phyloP scores from a whole-genome alignment of 2,329 filamentous ascomycete genomes.

The Macrophomina tecta region DNA sequence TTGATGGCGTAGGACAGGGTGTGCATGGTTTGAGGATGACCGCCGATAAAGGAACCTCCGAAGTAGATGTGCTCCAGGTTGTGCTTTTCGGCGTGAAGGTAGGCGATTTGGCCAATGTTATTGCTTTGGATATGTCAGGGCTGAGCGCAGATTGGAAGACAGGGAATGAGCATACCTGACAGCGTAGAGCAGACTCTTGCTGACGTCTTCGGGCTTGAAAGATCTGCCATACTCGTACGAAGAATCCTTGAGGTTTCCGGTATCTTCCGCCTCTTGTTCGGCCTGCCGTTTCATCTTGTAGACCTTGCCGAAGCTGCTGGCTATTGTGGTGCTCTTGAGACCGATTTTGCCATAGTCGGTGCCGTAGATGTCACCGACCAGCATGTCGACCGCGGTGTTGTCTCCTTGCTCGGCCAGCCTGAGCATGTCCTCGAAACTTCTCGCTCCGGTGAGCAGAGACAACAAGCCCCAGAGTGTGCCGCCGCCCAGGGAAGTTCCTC shows the following conservation, averaged over 20 bases:
- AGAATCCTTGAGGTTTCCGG: conserved; percentile 54
- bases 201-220: conserved; percentile 85
- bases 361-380: conserved; percentile 97
- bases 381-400: conserved; percentile 91
- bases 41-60: conserved; percentile 94
- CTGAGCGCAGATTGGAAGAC: background rate
- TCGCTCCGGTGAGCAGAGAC: conserved; percentile 87
- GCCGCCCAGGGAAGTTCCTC: conserved; percentile 91
- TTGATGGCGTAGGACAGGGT: conserved; percentile 95
- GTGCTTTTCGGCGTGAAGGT: conserved; percentile 96
- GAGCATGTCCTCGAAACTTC: conserved; percentile 98
- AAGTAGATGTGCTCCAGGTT: conserved; percentile 93
- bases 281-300: conserved; percentile 89
- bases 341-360: conserved; percentile 96
- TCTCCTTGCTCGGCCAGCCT: conserved; percentile 88
- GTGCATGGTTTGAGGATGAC: conserved; percentile 97
- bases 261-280: conserved; percentile 78
- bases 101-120: conserved; percentile 97
- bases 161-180: conserved; percentile 62
- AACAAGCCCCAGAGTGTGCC: conserved; percentile 98
- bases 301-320: conserved; percentile 95
- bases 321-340: conserved; percentile 92
- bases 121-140: conserved; percentile 64
- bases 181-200: conserved; percentile 88
- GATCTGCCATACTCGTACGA: conserved; percentile 49